Evolutionary conservation across 2,329 filamentous ascomycete genomes (phyloP), one percentile per base, ranked within the genome.

Genomic region (Pseudogymnoascus sp.): DNA sequence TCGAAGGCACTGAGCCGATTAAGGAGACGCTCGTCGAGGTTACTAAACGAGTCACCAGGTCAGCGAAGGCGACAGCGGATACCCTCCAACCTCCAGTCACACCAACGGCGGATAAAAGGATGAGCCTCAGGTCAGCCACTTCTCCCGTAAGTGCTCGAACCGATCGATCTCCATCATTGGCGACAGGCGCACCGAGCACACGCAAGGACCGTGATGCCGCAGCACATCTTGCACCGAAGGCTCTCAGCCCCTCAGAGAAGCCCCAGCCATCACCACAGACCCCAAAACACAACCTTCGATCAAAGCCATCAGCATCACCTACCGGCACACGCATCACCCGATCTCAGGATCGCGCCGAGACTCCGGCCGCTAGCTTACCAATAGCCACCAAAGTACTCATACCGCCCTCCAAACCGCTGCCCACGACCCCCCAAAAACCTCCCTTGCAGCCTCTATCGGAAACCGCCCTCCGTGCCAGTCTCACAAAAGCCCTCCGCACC

Each of bases 171-270:
- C 65, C 68, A 16, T 67, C 70, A 37, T 42, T 71, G 38, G 50
- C 68, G 1, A 59, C 69, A 11, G 67, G 72, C 40, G 59, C 66
- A 16, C 63, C 64, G 47, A 38, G 61, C 42, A 68, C 67, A 4
- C 67, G 65, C 10, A 66, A 68, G 61, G 69, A 68, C 1, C 67
- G 73, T 38, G 72, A 74, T 67, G 68, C 71, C 19, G 73, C 70
- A 44, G 64, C 69, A 16, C 70, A 74, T 59, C 37, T 72, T 19
- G 70, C 70, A 33, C 53, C 71, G 4, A 64, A 69, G 16, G 68
- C 68, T n/a, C 53, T 71, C 4, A 64, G 65, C 6, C 72, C 72
- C 2, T 68, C 71, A 16, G 44, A 64, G 65, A 40, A 71, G 67
- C 11, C 26, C 1, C 50, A 19, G n/a, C 29, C 50, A 19, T 33